Conservation (phyloP, 2,329 filamentous ascomycete genomes). For the Phoma herbarum region DNA sequence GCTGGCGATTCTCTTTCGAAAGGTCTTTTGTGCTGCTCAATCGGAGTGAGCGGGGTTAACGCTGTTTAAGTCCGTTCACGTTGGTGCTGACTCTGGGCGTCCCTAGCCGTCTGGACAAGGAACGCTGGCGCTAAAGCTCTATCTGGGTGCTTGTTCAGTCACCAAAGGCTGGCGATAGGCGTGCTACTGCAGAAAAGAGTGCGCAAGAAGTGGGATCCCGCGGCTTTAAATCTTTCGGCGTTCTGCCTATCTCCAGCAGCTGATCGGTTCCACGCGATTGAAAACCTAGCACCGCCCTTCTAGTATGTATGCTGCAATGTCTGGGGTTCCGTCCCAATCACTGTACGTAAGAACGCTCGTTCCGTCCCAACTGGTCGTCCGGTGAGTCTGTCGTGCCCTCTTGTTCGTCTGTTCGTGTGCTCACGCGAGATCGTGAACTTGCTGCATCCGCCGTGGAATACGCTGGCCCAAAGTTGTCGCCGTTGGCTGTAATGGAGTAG, state of each 20-base stretch:
- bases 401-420: not conserved
- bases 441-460: not conserved
- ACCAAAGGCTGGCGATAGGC: not conserved
- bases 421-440: not conserved
- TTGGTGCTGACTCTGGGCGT: not conserved
- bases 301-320: conserved; percentile 18
- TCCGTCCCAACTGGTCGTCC: not conserved
- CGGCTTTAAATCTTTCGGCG: conserved; percentile 43
- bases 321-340: conserved; percentile 8
- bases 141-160: not conserved
- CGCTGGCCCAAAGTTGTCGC: not conserved
- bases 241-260: conserved; percentile 42
- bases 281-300: conserved; percentile 28
- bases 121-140: conserved; percentile 2
- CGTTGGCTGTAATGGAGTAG: not conserved
- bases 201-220: conserved; percentile 29
- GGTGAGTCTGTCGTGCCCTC: not conserved
- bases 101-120: not conserved
- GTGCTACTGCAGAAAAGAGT: conserved; percentile 15
- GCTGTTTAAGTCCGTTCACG: conserved; percentile 35
- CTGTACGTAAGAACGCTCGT: not conserved
- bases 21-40: not conserved
- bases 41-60: conserved; percentile 31
- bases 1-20: conserved; percentile 14
- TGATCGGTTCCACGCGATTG: conserved; percentile 25